A percentile compares a stretch with the other conserved stretches of the same genome.
Evolutionary conservation across 1,284 basidiomycete species (phyloP).

Genomic region (Fomitopsis betulina): DNA sequence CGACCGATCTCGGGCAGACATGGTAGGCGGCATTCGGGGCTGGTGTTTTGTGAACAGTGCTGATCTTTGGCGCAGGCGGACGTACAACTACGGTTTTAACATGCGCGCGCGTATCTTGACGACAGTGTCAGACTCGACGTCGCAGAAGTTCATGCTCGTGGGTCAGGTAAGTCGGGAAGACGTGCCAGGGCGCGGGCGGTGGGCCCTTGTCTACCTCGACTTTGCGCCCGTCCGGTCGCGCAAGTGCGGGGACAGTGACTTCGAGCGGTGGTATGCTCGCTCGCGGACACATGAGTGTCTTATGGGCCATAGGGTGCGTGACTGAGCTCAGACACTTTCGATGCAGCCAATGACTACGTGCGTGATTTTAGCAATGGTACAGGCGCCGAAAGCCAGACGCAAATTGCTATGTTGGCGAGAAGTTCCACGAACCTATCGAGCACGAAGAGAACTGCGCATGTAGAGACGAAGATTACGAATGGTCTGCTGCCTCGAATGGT

Average conservation of each 20-base stretch:
- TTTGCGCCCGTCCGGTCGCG: constrained; percentile 70
- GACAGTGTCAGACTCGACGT: constrained; percentile 89
- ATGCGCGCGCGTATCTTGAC: constrained; percentile 76
- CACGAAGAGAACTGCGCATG: constrained; percentile 86
- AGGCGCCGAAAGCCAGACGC: constrained; percentile 79
- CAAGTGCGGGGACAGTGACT: constrained; percentile 74
- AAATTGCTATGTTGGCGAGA: constrained; percentile 90
- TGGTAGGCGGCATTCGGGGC: constrained; percentile 55
- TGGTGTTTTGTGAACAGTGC: background rate
- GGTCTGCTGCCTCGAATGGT: constrained; percentile 43
- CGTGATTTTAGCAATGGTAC: constrained; percentile 80
- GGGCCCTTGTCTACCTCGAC: constrained; percentile 80
- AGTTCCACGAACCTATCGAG: constrained; percentile 82
- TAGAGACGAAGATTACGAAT: constrained; percentile 89
- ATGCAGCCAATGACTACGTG: background rate
- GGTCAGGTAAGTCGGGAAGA: constrained; percentile 72
- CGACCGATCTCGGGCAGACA: constrained; percentile 78
- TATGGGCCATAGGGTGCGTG: constrained; percentile 87
- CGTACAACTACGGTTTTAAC: constrained; percentile 66
- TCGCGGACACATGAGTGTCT: constrained; percentile 71
- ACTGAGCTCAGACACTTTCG: background rate
- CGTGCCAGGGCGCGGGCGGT: constrained; percentile 52
- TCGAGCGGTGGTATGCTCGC: constrained; percentile 88
- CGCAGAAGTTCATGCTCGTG: constrained; percentile 87
- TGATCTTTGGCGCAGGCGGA: constrained; percentile 46